Percentiles rank a stretch among this genome's conserved stretches.
Evolutionary conservation across 1,284 basidiomycete genomes (phyloP).

Genomic region (Moesziomyces parantarcticus): DNA sequence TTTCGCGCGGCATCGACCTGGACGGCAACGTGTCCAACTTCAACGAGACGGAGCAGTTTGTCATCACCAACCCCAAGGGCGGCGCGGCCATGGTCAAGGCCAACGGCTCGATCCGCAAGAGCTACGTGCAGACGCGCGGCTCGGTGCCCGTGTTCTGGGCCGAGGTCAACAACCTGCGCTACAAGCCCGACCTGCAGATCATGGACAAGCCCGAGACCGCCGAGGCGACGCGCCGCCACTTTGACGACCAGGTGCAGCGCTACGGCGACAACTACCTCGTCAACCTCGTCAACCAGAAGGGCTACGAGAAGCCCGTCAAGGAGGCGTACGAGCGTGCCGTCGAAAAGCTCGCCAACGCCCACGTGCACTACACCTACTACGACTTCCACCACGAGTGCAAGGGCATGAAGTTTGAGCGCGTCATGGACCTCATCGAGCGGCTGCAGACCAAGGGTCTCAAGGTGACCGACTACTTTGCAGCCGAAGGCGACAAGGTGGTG

Average conservation of each 20-base stretch:
- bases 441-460: constrained; percentile 78
- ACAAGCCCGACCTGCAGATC: constrained; percentile 95
- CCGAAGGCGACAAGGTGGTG: constrained; percentile 39
- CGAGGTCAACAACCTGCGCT: constrained; percentile 93
- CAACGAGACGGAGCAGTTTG: constrained; percentile 72
- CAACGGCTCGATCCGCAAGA: constrained; percentile 75
- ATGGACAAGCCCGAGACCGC: constrained; percentile 89
- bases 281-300: constrained; percentile 95
- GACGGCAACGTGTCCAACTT: constrained; percentile 71
- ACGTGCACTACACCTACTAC: constrained; percentile 91
- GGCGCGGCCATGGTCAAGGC: constrained; percentile 64
- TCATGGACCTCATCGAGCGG: constrained; percentile 82
- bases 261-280: constrained; percentile 88
- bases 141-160: constrained; percentile 96
- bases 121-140: constrained; percentile 86
- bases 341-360: constrained; percentile 73
- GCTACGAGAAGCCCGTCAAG: constrained; percentile 93
- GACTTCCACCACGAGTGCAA: constrained; percentile 98
- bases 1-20: constrained; percentile 89
- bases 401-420: constrained; percentile 93
- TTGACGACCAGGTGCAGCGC: constrained; percentile 78
- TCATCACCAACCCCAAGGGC: constrained; percentile 70
- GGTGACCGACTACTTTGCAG: constrained; percentile 63
- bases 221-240: constrained; percentile 79
- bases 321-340: constrained; percentile 90